Evolutionary conservation across 371 early-diverging fungal species (phyloP), one percentile per base, ranked within the genome.

Genomic region (Mucor sp.): DNA sequence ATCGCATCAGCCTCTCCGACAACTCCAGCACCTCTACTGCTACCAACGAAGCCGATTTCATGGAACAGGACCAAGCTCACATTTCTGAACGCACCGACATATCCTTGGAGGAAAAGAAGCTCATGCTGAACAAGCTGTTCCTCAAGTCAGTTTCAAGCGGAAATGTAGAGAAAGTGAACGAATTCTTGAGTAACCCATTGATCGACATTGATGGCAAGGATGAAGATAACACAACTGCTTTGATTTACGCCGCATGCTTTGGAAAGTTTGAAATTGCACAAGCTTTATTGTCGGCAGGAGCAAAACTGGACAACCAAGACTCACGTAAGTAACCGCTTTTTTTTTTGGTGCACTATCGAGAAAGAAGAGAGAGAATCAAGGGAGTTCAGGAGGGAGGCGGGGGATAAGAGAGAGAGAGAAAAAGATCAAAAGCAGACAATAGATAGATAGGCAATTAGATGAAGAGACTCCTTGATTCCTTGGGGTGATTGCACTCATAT

Each of bases 211-310:
- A 97, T 77, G 86, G 84, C 15, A 85, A 79, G 56, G 97, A 97
- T 71, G 91, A 88, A 53, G 95, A 94, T 62, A 96, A 96, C 15
- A 87, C 86, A 7, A 88, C 94, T 5, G 92, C 95, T 15, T 79
- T 97, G 58, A 92, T 95, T 62, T 94, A 93, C 68, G 94, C 96
- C 6, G 88, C 94, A 5, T 94, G 95, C 67, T 96, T 96, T 84
- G 97, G 96, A 17, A 90, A 95, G 69, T 65, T 78, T 7, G 87
- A 90, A 33, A 83, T 93, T 62, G 89, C 85, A 1, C 76, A 81
- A 65, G 76, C 89, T 43, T 78, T 97, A 41, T 65, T 97, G 5
- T 82, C 82, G 68, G 86, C 88, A 50, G 94, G 95, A 39, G 95
- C 94, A 5, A 76, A 83, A 32, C 87, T 94, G 17, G 86, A 97